Base-by-base conservation (phyloP, 2,329 filamentous ascomycete genomes). In the Fusarium annulatum region DNA sequence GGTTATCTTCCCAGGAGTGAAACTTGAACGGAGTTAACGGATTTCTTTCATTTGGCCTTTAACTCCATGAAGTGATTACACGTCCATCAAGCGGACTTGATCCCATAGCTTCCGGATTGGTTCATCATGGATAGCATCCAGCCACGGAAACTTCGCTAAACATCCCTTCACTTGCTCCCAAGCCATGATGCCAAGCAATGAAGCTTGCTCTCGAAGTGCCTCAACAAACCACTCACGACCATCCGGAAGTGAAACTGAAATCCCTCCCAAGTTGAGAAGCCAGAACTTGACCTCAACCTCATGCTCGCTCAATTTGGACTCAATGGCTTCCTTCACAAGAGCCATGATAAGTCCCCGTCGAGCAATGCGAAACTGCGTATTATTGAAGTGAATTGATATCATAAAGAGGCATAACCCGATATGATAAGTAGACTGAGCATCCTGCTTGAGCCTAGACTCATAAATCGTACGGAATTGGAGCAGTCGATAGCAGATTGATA, bases 21-120 rank as follows among this genome's bases (percentile, higher is more conserved):
- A n/a, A 5, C 9, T 28, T 14, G 34, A 16, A 42, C 65, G 65
- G 64, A 68, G 18, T 55, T 68, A 62, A 62, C 58, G 58, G 55
- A 7, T 15, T 23, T 34, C 16, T 26, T 56, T 23, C 3, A 1
- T 8, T 7, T 18, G 4, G 1, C 4, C 21, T 15, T 62, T 68
- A 68, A 21, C 41, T 68, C 65, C 65, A 63, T 45, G 19, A 16
- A 9, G 5, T 34, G 7, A 19, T 15, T 11, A 33, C 23, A n/a
- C 18, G 34, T 23, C 46, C 6, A 7, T 3, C 6, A 18, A 23
- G 5, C 7, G 6, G 8, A 62, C 23, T n/a, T 21, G 7, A 1
- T 55, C 30, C 65, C 64, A 68, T 4, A 68, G 1, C n/a, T n/a
- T 62, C n/a, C 18, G 46, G 2, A 55, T 18, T 10, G 41, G 49